phyloP scores from a whole-genome alignment of 2,329 filamentous ascomycete species.

The Alternaria rosae region DNA sequence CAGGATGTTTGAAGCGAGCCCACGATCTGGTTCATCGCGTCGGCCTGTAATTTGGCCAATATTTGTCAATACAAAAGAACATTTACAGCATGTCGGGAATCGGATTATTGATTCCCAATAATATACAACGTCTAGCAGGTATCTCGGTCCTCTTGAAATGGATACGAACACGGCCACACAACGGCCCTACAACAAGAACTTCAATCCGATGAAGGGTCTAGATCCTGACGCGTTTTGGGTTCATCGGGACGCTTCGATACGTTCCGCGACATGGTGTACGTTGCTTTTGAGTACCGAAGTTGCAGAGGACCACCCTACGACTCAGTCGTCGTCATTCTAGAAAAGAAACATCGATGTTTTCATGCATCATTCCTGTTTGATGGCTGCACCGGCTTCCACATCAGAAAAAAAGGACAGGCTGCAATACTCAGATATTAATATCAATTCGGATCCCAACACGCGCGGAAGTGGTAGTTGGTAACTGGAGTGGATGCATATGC shows the following conservation, averaged over 20 bases:
- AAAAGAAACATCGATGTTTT: not conserved
- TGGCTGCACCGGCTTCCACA: too few species aligned
- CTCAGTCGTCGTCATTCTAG: not conserved
- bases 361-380: not conserved
- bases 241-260: not conserved
- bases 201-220: not conserved
- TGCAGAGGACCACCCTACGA: not conserved
- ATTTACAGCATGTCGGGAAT: not conserved
- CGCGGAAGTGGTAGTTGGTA: too few species aligned
- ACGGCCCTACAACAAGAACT: not conserved
- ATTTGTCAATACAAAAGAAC: not conserved
- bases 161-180: not conserved
- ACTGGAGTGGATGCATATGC: too few species aligned
- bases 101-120: too few species aligned
- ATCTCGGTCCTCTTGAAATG: not conserved
- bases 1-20: conserved; percentile 9
- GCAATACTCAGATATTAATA: too few species aligned
- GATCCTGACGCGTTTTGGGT: not conserved
- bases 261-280: not conserved
- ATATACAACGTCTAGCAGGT: not conserved
- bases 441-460: too few species aligned
- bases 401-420: too few species aligned
- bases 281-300: not conserved
- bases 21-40: conserved; percentile 2
- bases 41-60: not conserved